A percentile compares a stretch with the other conserved stretches of the same genome.
Conservation (phyloP, 1,284 basidiomycete genomes). For the Coriolopsis trogii region DNA sequence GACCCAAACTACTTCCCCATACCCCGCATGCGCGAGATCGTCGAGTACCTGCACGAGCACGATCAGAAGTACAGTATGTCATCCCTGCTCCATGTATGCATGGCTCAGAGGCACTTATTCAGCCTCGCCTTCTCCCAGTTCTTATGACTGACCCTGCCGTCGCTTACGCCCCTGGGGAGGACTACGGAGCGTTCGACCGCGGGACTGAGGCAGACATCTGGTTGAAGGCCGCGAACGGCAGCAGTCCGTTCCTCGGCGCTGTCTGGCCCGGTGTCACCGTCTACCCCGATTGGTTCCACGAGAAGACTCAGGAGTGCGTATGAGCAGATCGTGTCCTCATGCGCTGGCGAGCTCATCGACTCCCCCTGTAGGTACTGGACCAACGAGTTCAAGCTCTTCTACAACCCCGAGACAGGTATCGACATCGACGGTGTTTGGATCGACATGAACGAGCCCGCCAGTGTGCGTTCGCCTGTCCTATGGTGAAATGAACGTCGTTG, state of each 20-base stretch:
- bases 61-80: constrained; percentile 60
- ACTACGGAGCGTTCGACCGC: constrained; percentile 58
- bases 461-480: constrained; percentile 36
- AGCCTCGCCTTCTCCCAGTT: constrained; percentile 39
- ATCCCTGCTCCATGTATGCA: neutral
- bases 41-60: constrained; percentile 59
- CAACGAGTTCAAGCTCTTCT: constrained; percentile 64
- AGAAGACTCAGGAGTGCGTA: constrained; percentile 49
- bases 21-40: constrained; percentile 63
- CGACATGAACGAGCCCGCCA: constrained; percentile 75
- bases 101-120: neutral
- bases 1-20: constrained; percentile 72
- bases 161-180: constrained; percentile 49
- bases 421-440: constrained; percentile 76
- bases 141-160: constrained; percentile 80
- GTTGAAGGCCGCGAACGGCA: constrained; percentile 66
- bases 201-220: constrained; percentile 60
- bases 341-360: neutral
- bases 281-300: constrained; percentile 73
- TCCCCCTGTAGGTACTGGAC: constrained; percentile 55
- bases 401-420: constrained; percentile 53
- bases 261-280: constrained; percentile 77
- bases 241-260: constrained; percentile 50
- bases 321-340: neutral
- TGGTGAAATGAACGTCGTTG: too few relatives aligned